These are phyloP conservation scores for Colletotrichum spinosum DNA, from an alignment of 2,329 filamentous ascomycete species.

Conservation along the genomic window DNA sequence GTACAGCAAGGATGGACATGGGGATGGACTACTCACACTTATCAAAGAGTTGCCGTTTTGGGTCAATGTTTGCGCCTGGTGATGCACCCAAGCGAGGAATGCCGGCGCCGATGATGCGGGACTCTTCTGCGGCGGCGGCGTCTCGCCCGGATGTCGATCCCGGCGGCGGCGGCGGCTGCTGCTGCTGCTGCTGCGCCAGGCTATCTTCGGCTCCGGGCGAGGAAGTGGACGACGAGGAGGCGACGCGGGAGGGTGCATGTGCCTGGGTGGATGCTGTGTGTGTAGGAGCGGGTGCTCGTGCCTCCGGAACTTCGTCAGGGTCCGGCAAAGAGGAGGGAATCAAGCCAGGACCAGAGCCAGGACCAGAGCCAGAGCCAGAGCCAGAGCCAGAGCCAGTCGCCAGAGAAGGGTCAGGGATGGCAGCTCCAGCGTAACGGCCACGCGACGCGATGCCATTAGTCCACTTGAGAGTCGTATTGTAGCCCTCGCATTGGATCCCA, in stretches of 20 bases:
- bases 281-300: not conserved
- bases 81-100: constrained; percentile 8
- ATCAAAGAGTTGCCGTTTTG: constrained; percentile 23
- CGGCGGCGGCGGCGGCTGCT: not conserved
- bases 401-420: constrained; percentile 16
- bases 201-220: constrained; percentile 1
- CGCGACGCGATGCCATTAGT: constrained; percentile 36
- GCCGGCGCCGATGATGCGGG: not conserved
- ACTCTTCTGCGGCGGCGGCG: too few relatives aligned
- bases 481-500: constrained; percentile 37
- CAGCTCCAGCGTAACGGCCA: constrained; percentile 30
- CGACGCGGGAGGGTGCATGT: not conserved
- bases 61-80: constrained; percentile 10
- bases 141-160: too few relatives aligned
- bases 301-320: not conserved
- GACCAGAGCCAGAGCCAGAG: not conserved
- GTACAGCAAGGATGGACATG: not conserved
- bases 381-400: not conserved
- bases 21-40: constrained; percentile 17
- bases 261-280: not conserved
- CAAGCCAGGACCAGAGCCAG: constrained; percentile 1
- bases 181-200: not conserved
- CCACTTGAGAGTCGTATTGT: constrained; percentile 36
- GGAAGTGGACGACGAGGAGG: not conserved
- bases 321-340: not conserved